phyloP scores from a whole-genome alignment of 208 protist genomes.

The Trypanosoma boissoni region DNA sequence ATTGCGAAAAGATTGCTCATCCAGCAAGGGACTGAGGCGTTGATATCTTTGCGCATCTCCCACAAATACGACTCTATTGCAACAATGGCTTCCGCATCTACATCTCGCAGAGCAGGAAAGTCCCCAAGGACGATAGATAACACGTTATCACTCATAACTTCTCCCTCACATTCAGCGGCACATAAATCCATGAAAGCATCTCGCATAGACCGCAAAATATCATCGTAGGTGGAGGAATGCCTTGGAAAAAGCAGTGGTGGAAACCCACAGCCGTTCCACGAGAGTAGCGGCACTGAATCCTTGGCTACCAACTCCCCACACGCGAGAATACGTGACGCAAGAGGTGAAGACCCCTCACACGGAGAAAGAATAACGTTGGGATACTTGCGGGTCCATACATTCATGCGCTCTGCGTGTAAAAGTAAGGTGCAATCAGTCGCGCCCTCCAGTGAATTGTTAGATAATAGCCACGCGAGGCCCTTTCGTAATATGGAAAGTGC shows the following conservation, averaged over 20 bases:
- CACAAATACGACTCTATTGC: not conserved
- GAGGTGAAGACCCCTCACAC: not conserved
- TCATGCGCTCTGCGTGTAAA: conserved; percentile 2
- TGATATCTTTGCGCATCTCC: not conserved
- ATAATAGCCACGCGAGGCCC: not conserved
- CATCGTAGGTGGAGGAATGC: not conserved
- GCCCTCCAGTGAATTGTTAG: not conserved
- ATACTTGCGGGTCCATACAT: conserved; percentile 9
- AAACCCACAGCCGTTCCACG: not conserved
- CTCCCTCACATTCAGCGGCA: not conserved
- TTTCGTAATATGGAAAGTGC: not conserved
- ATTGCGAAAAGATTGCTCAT: conserved; percentile 1
- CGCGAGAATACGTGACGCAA: not conserved
- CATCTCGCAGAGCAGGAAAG: not conserved
- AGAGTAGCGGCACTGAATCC: not conserved
- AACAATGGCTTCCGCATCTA: not conserved
- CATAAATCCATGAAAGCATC: not conserved
- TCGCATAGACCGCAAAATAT: not conserved
- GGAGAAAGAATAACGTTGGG: conserved; percentile 1
- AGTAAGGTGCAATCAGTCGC: not conserved
- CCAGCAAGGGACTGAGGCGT: not conserved
- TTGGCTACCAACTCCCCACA: not conserved
- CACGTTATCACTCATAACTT: no score
- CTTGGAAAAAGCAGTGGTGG: conserved; percentile 1
- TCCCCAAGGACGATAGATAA: not conserved